Base-by-base conservation (phyloP, 2,329 filamentous ascomycete genomes). In the Coniochaeta sp. region DNA sequence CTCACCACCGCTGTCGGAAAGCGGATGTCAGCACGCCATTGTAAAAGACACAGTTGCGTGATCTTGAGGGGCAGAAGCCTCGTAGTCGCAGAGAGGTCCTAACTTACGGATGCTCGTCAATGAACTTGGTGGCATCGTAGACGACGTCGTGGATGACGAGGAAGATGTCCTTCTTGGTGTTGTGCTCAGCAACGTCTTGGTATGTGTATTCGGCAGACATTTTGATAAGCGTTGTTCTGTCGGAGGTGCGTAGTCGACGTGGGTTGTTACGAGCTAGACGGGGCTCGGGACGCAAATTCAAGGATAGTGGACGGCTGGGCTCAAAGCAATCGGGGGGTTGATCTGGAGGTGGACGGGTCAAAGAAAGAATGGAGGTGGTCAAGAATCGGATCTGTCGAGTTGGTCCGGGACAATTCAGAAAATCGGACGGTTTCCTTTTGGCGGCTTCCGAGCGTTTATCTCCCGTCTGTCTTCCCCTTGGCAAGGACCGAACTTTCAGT, bases 61-160 rank as follows among this genome's bases (percentile, higher is more conserved):
- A 22, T 47, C 43, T 47, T 9, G 12, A 19, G 43, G 43, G 43
- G 1, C 6, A 22, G 11, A 4, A 12, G 43, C 43, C n/a, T 24
- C 43, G 14, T 11, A 1, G 19, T 12, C 1, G 16, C 19, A 58
- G 33, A 16, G 9, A n/a, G 36, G 9, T 12, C 11, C 14, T 54
- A 58, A 84, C 85, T 79, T 81, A 88, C 85, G 95, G 95, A 77
- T 99, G 95, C 87, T 99, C 95, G 74, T 98, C 93, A 68, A 98
- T 82, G 77, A 99, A 99, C 77, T 88, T 89, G 71, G 87, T 84
- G 73, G 82, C 77, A 76, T 98, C 86, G 85, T 98, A 99, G 80
- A 99, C 88, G 82, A 96, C 96, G 78, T 96, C 93, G 80, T 98
- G 91, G 70, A 99, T 86, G 65, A 97, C 89, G 71, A 97, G 75